Evolutionary conservation across 2,329 filamentous ascomycete species (phyloP).

Genomic region (Curvularia sp.): DNA sequence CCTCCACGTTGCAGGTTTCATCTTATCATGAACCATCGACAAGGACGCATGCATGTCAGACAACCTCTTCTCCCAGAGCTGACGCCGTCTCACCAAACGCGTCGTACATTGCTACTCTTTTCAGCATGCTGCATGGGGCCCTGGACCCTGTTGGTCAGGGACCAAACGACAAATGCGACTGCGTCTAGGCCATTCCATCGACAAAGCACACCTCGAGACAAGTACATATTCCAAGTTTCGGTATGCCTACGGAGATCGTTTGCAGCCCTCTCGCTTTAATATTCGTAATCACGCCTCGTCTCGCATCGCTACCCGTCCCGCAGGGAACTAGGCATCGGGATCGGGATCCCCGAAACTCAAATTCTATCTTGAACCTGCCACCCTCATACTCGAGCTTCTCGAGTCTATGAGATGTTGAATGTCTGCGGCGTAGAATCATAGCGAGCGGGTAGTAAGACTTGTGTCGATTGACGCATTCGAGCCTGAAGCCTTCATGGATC

Average conservation of each 20-base stretch:
- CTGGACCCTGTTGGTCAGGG: conserved; percentile 22
- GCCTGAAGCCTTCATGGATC: conserved; percentile 12
- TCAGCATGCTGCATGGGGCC: conserved; percentile 28
- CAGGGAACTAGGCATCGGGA: conserved; percentile 28
- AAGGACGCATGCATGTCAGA: conserved; percentile 8
- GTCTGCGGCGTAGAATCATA: neutral
- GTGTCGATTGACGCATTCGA: conserved; percentile 19
- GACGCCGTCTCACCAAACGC: conserved; percentile 10
- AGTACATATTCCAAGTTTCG: conserved; percentile 12
- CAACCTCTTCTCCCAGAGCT: conserved; percentile 6
- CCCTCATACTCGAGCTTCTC: conserved; percentile 7
- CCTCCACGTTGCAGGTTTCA: conserved; percentile 24
- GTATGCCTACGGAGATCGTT: conserved; percentile 10
- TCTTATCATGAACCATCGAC: conserved; percentile 28
- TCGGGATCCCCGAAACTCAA: conserved; percentile 13
- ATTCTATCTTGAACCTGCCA: conserved; percentile 7
- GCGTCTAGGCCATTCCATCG: conserved; percentile 15
- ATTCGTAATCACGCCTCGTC: conserved; percentile 21
- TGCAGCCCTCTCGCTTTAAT: conserved; percentile 15
- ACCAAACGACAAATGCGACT: conserved; percentile 12
- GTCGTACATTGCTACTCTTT: conserved; percentile 20
- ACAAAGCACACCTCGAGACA: conserved; percentile 16
- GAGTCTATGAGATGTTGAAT: neutral
- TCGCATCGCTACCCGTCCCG: conserved; percentile 25
- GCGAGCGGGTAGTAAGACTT: conserved; percentile 12